Base-by-base conservation (phyloP, 805 yeast genomes). In the Hanseniaspora osmophila region DNA sequence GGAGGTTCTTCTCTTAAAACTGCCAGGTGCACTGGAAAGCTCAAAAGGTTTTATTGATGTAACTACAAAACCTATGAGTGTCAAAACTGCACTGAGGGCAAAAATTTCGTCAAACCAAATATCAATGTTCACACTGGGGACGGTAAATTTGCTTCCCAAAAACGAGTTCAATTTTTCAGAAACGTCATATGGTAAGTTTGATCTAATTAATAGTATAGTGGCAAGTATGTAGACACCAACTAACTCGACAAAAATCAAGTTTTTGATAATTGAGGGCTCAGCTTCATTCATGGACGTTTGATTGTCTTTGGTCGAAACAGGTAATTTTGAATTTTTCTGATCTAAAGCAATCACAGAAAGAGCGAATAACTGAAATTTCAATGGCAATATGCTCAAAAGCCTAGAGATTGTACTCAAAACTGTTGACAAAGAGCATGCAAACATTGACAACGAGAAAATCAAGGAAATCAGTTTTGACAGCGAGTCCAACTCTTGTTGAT, bases 371-470 rank as follows among this genome's bases (percentile, higher is more conserved):
- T 61, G 62, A n/a, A 66, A 51, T 38, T 60, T 59, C 9, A 61
- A 48, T 2, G 71, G 71, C 7, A 67, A 44, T 37, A 67, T 53
- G 12, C 63, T 60, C 35, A 65, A 56, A 13, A 80, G 60, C 32
- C 80, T 78, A 38, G 74, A 70, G 47, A 80, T 71, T 0, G 88
- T 79, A 37, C 70, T 62, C 42, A 71, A 58, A 1, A 81, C 87
- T 46, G 79, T 79, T 22, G 81, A 77, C 52, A 81, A 70, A 1
- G 85, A 77, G 47, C 81, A 71, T 0, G 74, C 54, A 52, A 81
- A 80, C 44, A 81, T 64, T 13, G 71, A 68, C 10, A 80, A 75
- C 1, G 84, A 75, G 13, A 80, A 55, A 2, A 75, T 50, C 47
- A 80, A 68, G 40, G 69, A 66, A 13, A 67, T 52, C 44, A 64